Base-by-base conservation (phyloP, 495 filamentous ascomycete genomes). In the Xylaria venustula region DNA sequence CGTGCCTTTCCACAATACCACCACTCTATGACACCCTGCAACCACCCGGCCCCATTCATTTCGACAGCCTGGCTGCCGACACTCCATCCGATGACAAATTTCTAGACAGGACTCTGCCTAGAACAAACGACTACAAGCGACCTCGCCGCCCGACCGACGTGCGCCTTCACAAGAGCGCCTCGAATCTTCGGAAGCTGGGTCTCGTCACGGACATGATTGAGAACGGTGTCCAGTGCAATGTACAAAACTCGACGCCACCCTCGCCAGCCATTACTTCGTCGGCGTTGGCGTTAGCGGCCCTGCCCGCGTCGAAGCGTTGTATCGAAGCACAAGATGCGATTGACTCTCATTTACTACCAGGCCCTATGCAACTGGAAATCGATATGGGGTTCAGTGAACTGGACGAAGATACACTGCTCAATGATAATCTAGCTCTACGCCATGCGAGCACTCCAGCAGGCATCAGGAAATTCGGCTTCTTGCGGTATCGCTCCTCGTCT, bases 401-500 rank as follows among this genome's bases (percentile, higher is more conserved):
- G 26, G 62, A 64, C n/a, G 62, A 64, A 8, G 62, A 64, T n/a
- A 49, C 53, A 2, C 11, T 60, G 32, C 49, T 66, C 7, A 68
- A 66, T 30, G 65, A 66, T 14, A 56, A 48, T 5, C 51, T 57
- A 5, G 40, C 64, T 32, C 40, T 73, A 41, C 65, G 73, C 0
- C 60, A 65, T 32, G 65, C 70, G 4, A 58, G 66, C 26, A 61
- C 57, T 1, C 70, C 75, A 19, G 65, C 66, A 9, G 73, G 76
- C 32, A 62, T 77, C 41, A 66, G 70, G 23, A 77, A 74, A 48
- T 62, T 71, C 36, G 67, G 66, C 9, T 65, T 72, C 45, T 64
- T 78, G 4, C 70, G 67, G 25, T 80, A 75, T 45, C 71, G 73
- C 40, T 65, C 76, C 19, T 76, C 77, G 0, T 47, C 70, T 7